A percentile compares a stretch with the other conserved stretches of the same genome.
phyloP scores from a whole-genome alignment of 2,329 filamentous ascomycete species.

The Colletotrichum coccodes region DNA sequence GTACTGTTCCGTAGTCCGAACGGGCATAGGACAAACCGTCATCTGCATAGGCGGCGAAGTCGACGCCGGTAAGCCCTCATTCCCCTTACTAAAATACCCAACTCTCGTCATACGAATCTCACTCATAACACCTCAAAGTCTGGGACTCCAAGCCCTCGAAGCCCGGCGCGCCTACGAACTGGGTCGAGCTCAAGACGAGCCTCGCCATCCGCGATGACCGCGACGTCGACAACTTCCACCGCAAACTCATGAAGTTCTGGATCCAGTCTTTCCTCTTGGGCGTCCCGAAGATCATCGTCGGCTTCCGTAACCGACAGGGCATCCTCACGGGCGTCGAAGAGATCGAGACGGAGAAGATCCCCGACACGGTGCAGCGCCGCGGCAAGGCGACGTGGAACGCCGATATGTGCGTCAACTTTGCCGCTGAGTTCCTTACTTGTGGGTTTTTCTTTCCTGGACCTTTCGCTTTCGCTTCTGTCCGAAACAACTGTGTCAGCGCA shows the following conservation, averaged over 20 bases:
- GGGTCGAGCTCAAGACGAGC: conserved; percentile 96
- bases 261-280: conserved; percentile 95
- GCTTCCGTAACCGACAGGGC: conserved; percentile 81
- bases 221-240: conserved; percentile 81
- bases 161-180: conserved; percentile 78
- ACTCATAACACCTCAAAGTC: conserved; percentile 55
- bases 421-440: conserved; percentile 82
- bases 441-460: conserved; percentile 43
- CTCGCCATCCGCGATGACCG: conserved; percentile 74
- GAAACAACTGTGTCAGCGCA: too few species aligned
- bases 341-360: conserved; percentile 82
- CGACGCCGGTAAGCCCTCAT: conserved; percentile 73
- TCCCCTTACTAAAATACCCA: neutral
- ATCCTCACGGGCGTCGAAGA: conserved; percentile 79
- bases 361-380: conserved; percentile 75
- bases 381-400: conserved; percentile 85
- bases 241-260: conserved; percentile 96
- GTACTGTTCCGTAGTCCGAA: conserved; percentile 94
- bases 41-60: conserved; percentile 93
- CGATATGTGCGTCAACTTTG: conserved; percentile 93
- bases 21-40: conserved; percentile 79
- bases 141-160: conserved; percentile 83
- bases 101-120: neutral
- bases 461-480: neutral
- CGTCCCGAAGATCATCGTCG: conserved; percentile 90